phyloP scores from a whole-genome alignment of 2,329 filamentous ascomycete genomes.

The Scleromitrula shiraiana region DNA sequence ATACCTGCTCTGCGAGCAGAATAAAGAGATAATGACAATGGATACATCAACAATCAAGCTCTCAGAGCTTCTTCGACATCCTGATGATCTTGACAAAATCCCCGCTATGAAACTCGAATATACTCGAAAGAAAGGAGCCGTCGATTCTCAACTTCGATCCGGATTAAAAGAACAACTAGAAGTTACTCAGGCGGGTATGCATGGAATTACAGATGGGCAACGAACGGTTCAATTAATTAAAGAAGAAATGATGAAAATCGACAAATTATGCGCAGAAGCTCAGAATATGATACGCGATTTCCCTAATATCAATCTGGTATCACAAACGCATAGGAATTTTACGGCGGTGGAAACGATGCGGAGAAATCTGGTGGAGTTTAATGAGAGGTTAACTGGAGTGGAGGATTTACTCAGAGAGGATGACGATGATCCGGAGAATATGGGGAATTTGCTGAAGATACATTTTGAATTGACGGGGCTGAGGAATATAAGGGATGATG shows the following conservation, averaged over 20 bases:
- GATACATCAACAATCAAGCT: slow-evolving; percentile 50
- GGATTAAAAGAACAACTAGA: slow-evolving; percentile 89
- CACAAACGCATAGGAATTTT: slow-evolving; percentile 94
- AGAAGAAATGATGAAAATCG: slow-evolving; percentile 98
- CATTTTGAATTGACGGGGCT: slow-evolving; percentile 90
- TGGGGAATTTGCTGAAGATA: slow-evolving; percentile 81
- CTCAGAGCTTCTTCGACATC: slow-evolving; percentile 85
- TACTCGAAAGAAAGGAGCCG: slow-evolving; percentile 81
- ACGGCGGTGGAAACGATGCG: slow-evolving; percentile 91
- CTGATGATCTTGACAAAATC: slow-evolving; percentile 97
- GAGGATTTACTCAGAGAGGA: slow-evolving; percentile 76
- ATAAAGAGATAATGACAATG: slow-evolving; percentile 25
- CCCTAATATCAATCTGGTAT: slow-evolving; percentile 81
- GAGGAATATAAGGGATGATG: slow-evolving; percentile 89
- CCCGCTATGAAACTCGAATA: slow-evolving; percentile 84
- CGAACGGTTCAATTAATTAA: slow-evolving; percentile 88
- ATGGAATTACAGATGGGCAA: slow-evolving; percentile 78
- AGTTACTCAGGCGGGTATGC: slow-evolving; percentile 90
- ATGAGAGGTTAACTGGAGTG: slow-evolving; percentile 64
- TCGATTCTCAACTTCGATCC: slow-evolving; percentile 83
- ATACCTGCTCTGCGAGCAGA: not conserved
- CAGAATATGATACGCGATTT: slow-evolving; percentile 98
- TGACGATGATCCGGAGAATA: slow-evolving; percentile 77
- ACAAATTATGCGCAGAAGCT: slow-evolving; percentile 92
- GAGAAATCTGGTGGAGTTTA: slow-evolving; percentile 79